Base-by-base conservation (phyloP, 345 rosid species). In the Triadica sebifera region DNA sequence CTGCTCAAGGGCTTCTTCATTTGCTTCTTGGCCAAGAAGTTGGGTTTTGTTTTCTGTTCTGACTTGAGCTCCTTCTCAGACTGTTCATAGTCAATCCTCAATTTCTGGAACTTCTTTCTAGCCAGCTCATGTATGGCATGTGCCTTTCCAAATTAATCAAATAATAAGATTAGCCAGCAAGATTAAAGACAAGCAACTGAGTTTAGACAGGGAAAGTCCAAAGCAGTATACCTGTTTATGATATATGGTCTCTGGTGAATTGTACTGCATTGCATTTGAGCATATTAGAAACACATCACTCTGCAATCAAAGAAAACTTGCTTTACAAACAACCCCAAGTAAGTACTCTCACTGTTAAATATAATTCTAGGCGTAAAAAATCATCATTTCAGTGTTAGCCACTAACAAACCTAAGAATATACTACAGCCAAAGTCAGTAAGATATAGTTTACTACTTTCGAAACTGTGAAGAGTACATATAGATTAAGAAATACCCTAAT, bases 201-300 rank as follows among this genome's bases (percentile, higher is more conserved):
- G 10, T 64, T 10, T 24, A 55, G 41, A 73, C 20, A 20, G 34
- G 17, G 6, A 61, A 15, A 38, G 51, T 15, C 51, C 58, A 29
- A 80, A 16, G 90, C 88, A 88, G 61, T 47, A 20, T 71, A 79
- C 82, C 79, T 79, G 79, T 52, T 70, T 57, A 75, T 55, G 69
- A 52, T 75, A 79, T 65, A 79, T 71, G 69, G 82, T 79, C 38
- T 79, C 82, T 4, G 82, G 53, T 13, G 79, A 62, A 75, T 79
- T 79, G 34, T 79, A 79, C 24, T 79, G 75, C 82, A 79, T 79
- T 64, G 82, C 82, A 46, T 79, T 79, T 6, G 73, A 64, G 34
- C 82, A 75, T 19, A 79, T 79, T 51, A 79, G 62, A 70, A 75
- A 75, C 24, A 79, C 69, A 71, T 79, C 82, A 41, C 58, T 75